Conservation (phyloP, 2,329 filamentous ascomycete species). For the Lanzia echinophila region DNA sequence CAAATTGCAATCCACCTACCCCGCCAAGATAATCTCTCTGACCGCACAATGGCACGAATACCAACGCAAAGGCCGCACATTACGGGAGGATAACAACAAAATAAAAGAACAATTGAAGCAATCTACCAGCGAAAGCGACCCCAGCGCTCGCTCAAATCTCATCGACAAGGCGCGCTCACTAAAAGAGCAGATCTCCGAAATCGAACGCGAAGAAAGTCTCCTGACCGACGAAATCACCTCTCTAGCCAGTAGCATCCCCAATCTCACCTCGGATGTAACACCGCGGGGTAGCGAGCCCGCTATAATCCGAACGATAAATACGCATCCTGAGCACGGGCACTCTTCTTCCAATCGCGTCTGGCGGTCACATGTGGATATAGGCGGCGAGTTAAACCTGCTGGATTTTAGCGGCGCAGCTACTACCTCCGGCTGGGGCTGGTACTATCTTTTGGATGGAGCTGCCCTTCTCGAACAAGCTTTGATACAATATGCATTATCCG, state of each 20-base stretch:
- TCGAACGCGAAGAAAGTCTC: conserved; percentile 55
- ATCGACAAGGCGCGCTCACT: conserved; percentile 57
- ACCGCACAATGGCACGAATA: conserved; percentile 53
- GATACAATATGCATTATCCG: conserved; percentile 73
- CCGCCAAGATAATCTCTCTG: conserved; percentile 48
- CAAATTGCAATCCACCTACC: conserved; percentile 45
- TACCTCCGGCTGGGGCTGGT: conserved; percentile 96
- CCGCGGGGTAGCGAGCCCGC: conserved; percentile 61
- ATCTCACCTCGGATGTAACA: conserved; percentile 71
- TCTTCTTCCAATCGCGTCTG: conserved; percentile 37
- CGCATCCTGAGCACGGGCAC: conserved; percentile 44
- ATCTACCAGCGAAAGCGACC: conserved; percentile 38
- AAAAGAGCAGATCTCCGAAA: conserved; percentile 53
- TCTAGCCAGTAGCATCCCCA: conserved; percentile 75
- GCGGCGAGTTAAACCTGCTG: conserved; percentile 76
- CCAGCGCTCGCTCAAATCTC: conserved; percentile 42
- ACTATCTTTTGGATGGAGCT: conserved; percentile 87
- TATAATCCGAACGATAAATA: conserved; percentile 73
- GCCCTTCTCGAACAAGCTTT: conserved; percentile 93
- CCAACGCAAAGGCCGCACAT: conserved; percentile 51
- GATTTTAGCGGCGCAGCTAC: conserved; percentile 78
- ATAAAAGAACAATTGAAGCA: conserved; percentile 53
- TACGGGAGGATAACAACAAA: conserved; percentile 61
- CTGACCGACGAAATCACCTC: conserved; percentile 60
- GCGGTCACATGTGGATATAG: conserved; percentile 81